These are phyloP conservation scores for Obba rivulosa DNA, from an alignment of 768 basidiomycete species.

Conservation along the genomic window DNA sequence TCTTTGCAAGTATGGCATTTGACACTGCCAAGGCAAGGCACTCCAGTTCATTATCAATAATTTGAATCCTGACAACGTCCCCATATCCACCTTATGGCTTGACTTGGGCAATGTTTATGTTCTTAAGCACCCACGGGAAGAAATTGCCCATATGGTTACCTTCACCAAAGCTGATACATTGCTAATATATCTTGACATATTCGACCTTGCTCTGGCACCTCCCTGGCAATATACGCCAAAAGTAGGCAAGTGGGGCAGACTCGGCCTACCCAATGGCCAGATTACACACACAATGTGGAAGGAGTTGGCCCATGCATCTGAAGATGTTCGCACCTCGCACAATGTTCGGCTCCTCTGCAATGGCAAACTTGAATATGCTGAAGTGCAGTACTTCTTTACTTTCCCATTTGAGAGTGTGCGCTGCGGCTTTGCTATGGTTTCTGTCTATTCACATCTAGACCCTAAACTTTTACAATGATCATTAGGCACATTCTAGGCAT, in stretches of 20 bases:
- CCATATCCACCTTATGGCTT: conserved; percentile 7
- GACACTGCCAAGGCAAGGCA: conserved; percentile 19
- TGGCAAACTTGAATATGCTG: conserved; percentile 12
- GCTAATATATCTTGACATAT: background rate
- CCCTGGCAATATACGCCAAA: background rate
- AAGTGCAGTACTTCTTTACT: background rate
- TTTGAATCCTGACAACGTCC: conserved; percentile 11
- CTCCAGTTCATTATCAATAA: conserved; percentile 12
- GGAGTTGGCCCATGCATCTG: conserved; percentile 2
- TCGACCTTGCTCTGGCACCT: background rate
- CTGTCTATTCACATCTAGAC: conserved; percentile 8
- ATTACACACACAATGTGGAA: conserved; percentile 13
- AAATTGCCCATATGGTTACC: background rate
- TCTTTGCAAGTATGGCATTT: conserved; percentile 15
- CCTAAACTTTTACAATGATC: conserved; percentile 4
- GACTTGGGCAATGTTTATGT: conserved; percentile 20
- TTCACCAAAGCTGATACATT: conserved; percentile 1
- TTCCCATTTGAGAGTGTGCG: background rate
- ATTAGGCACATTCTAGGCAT: conserved; percentile 3
- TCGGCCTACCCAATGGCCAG: conserved; percentile 15
- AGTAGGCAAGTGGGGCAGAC: conserved; percentile 14
- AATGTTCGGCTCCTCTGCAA: conserved; percentile 13
- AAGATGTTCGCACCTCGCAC: conserved; percentile 4
- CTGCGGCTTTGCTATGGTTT: conserved; percentile 7
- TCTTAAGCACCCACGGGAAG: conserved; percentile 14